phyloP scores from a whole-genome alignment of 1,139 yeast species.

The Protomyces pachydermus region DNA sequence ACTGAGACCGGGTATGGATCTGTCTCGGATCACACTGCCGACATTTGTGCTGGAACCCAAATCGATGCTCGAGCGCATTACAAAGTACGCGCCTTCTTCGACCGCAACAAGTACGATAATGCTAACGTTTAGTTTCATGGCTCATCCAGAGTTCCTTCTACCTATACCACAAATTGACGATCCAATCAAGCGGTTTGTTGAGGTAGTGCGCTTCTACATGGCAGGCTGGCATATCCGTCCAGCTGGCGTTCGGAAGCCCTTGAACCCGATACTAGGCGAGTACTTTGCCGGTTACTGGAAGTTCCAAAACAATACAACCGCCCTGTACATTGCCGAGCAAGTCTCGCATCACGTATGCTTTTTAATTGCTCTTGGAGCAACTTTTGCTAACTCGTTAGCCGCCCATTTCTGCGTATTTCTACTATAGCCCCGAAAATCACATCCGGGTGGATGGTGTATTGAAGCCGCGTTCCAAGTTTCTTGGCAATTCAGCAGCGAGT shows the following conservation, averaged over 20 bases:
- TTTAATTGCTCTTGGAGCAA: conserved; percentile 44
- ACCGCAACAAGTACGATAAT: background rate
- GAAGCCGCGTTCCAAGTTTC: conserved; percentile 77
- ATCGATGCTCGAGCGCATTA: conserved; percentile 91
- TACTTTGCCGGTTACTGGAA: conserved; percentile 90
- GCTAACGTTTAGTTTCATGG: conserved; percentile 37
- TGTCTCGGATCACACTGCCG: conserved; percentile 85
- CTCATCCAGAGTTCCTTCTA: conserved; percentile 69
- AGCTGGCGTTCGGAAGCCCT: conserved; percentile 93
- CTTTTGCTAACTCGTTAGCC: conserved; percentile 6
- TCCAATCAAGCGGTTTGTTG: conserved; percentile 61
- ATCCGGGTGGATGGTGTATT: conserved; percentile 86
- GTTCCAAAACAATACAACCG: conserved; percentile 55
- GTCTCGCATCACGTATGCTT: conserved; percentile 69
- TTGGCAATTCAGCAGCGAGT: conserved; percentile 91
- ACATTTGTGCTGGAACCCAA: conserved; percentile 91
- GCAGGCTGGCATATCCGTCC: conserved; percentile 98
- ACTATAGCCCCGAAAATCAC: conserved; percentile 70
- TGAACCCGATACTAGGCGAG: conserved; percentile 92
- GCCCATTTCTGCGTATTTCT: conserved; percentile 90
- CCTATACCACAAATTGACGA: conserved; percentile 59
- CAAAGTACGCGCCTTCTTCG: conserved; percentile 57
- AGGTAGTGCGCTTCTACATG: conserved; percentile 70
- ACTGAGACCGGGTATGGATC: conserved; percentile 75
- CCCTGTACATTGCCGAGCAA: conserved; percentile 73